These are phyloP conservation scores for Quercus parvula DNA, from an alignment of 306 rosid genomes.

Conservation along the genomic window DNA sequence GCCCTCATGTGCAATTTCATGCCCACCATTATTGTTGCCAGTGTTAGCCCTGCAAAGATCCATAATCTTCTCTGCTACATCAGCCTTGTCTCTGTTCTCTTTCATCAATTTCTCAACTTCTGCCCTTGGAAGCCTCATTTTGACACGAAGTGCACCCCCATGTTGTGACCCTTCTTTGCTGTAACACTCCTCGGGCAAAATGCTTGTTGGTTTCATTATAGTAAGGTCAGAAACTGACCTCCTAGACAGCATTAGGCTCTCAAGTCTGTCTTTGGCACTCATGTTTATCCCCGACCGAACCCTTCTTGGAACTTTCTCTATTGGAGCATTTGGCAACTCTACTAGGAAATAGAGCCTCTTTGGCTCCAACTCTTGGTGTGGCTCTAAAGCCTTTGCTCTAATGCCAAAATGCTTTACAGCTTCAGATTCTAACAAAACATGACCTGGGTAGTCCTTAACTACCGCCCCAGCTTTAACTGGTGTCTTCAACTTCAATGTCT, in stretches of 20 bases:
- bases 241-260: slow-evolving; percentile 64
- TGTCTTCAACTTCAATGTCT: slow-evolving; percentile 62
- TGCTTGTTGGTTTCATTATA: slow-evolving; percentile 37
- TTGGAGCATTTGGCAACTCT: slow-evolving; percentile 44
- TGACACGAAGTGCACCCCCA: slow-evolving; percentile 41
- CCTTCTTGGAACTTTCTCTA: slow-evolving; percentile 48
- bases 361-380: slow-evolving; percentile 40
- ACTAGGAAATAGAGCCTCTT: slow-evolving; percentile 77
- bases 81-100: slow-evolving; percentile 55
- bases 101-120: slow-evolving; percentile 72
- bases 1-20: slow-evolving; percentile 1
- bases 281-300: slow-evolving; percentile 79
- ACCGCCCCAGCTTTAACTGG: slow-evolving; percentile 58
- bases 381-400: slow-evolving; percentile 65
- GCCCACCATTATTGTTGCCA: slow-evolving; percentile 9
- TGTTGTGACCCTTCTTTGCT: neutral
- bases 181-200: slow-evolving; percentile 5
- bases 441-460: slow-evolving; percentile 57
- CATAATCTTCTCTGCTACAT: slow-evolving; percentile 73
- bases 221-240: slow-evolving; percentile 76
- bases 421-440: slow-evolving; percentile 70
- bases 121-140: slow-evolving; percentile 63
- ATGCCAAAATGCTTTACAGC: slow-evolving; percentile 78
- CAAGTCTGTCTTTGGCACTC: slow-evolving; percentile 86
- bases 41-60: slow-evolving; percentile 45